A percentile compares a stretch with the other conserved stretches of the same genome.
Evolutionary conservation across 129 eudicot species (phyloP).

Genomic region (Helianthus tuberosus): DNA sequence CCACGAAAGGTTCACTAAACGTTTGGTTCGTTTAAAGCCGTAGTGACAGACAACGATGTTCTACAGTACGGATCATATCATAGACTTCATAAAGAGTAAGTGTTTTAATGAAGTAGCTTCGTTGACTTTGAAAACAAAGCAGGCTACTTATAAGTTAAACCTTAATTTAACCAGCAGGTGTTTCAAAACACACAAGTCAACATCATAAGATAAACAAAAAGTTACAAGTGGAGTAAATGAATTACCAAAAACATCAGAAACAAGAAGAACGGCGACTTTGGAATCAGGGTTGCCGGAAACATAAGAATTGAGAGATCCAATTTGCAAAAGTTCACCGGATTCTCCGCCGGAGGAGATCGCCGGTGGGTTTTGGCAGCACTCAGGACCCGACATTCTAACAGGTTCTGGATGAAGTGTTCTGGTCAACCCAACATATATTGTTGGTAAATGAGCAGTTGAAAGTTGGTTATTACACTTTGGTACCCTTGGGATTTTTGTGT

Average conservation of each 20-base stretch:
- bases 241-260: slow-evolving; percentile 41
- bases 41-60: too few species aligned
- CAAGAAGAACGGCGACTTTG: slow-evolving; percentile 37
- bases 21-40: too few species aligned
- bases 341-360: slow-evolving; percentile 15
- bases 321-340: slow-evolving; percentile 26
- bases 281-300: slow-evolving; percentile 38
- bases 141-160: neutral
- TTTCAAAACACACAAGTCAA: neutral
- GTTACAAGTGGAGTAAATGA: neutral
- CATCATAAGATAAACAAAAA: neutral
- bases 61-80: too few species aligned
- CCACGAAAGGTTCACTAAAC: too few species aligned
- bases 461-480: slow-evolving; percentile 3
- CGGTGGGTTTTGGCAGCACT: slow-evolving; percentile 51
- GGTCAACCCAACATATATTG: slow-evolving; percentile 13
- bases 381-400: slow-evolving; percentile 35
- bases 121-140: neutral
- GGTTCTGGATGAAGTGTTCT: neutral
- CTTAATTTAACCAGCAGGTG: neutral
- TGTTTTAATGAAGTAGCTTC: slow-evolving; percentile 2
- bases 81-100: neutral
- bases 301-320: slow-evolving; percentile 43
- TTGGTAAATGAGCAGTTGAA: neutral
- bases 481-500: slow-evolving; percentile 18